Evolutionary conservation across 2,329 filamentous ascomycete species (phyloP).

Genomic region (Neurospora sp.): DNA sequence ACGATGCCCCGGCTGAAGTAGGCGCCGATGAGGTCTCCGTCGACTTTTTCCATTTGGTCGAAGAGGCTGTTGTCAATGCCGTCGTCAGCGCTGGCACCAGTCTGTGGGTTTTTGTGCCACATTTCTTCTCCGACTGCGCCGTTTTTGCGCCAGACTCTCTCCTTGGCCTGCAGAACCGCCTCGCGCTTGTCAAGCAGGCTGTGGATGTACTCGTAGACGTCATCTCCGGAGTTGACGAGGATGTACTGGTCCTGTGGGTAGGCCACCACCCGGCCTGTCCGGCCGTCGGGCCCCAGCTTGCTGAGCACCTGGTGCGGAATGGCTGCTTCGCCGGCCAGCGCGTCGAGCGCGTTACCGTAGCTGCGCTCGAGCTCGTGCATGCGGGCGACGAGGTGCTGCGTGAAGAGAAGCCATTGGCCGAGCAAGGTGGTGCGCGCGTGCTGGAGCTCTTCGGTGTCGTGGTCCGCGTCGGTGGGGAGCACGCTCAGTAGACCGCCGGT

Average conservation of each 20-base stretch:
- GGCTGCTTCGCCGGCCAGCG: conserved; percentile 38
- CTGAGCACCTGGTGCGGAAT: conserved; percentile 43
- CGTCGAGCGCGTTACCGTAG: conserved; percentile 40
- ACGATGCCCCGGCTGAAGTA: conserved; percentile 34
- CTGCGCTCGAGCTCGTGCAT: conserved; percentile 47
- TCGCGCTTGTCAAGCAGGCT: conserved; percentile 36
- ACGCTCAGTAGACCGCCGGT: conserved; percentile 46
- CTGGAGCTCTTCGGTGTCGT: conserved; percentile 26
- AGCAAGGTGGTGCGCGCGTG: conserved; percentile 41
- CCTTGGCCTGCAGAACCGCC: conserved; percentile 22
- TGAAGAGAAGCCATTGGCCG: conserved; percentile 46
- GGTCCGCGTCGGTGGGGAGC: conserved; percentile 33
- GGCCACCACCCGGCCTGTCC: conserved; percentile 42
- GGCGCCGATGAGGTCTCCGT: conserved; percentile 11
- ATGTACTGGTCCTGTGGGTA: conserved; percentile 47
- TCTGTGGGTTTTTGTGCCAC: background rate
- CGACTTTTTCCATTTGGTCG: conserved; percentile 15
- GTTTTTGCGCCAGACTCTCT: conserved; percentile 22
- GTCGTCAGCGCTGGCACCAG: background rate
- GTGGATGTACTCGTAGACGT: conserved; percentile 37
- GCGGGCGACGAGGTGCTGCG: conserved; percentile 41
- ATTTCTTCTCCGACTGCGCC: conserved; percentile 31
- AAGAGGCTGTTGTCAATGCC: conserved; percentile 18
- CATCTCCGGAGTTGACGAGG: conserved; percentile 43
- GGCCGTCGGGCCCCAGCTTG: conserved; percentile 39